Evolutionary conservation across 176 grass and related monocot species (phyloP).

Genomic region (Hsuehochloa calcarea): DNA sequence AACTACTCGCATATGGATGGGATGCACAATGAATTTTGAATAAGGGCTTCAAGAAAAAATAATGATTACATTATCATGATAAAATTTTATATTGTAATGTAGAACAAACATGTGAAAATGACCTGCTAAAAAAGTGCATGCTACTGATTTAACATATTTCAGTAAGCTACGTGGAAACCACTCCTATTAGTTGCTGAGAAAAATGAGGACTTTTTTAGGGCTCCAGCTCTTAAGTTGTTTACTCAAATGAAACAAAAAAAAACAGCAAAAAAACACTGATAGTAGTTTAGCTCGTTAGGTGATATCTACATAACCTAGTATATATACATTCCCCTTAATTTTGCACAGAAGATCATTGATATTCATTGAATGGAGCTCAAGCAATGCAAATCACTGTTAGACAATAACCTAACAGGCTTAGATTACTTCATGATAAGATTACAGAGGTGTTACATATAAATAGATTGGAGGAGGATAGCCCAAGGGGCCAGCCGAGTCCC

Average conservation of each 20-base stretch:
- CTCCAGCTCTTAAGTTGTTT: not conserved
- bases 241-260: not conserved
- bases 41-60: slow-evolving; percentile 28
- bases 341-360: not conserved
- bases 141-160: not conserved
- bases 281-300: not conserved
- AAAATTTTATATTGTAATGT: not conserved
- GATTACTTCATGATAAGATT: too few relatives aligned
- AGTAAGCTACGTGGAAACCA: not conserved
- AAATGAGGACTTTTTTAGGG: not conserved
- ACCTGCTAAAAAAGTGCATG: not conserved
- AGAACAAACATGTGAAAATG: not conserved
- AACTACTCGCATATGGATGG: not conserved
- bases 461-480: too few relatives aligned
- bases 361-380: not conserved
- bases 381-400: not conserved
- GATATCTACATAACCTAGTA: not conserved
- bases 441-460: too few relatives aligned
- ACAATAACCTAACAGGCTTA: too few relatives aligned
- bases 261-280: not conserved
- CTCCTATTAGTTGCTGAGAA: not conserved
- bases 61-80: not conserved
- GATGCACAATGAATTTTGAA: not conserved
- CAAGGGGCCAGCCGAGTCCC: too few relatives aligned
- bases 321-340: not conserved